Evolutionary conservation across 139 green algal genomes (phyloP).

Genomic region (Chlorella vulgaris): DNA sequence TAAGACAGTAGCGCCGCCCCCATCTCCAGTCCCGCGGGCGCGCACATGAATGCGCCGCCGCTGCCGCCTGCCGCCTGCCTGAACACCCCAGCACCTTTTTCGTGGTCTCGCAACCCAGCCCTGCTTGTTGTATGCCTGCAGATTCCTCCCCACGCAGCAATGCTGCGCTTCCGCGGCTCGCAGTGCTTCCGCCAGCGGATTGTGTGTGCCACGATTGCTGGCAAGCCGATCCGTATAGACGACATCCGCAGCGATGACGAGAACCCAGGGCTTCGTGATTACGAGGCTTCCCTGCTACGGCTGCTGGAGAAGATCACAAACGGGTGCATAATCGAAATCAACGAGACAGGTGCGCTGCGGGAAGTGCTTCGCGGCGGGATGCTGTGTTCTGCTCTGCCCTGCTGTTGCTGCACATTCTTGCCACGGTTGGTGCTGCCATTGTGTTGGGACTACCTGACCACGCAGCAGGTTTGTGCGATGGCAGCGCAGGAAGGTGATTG

Average conservation of each 20-base stretch:
- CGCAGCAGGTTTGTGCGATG: too few species aligned
- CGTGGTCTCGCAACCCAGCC: too few species aligned
- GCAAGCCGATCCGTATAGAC: constrained; percentile 86
- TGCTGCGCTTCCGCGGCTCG: constrained; percentile 79
- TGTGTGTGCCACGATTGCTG: constrained; percentile 81
- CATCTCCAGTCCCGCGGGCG: too few species aligned
- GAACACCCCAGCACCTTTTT: background rate
- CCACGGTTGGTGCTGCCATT: too few species aligned
- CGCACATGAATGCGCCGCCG: background rate
- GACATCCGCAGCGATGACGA: constrained; percentile 84
- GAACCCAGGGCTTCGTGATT: constrained; percentile 83
- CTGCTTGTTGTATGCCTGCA: background rate
- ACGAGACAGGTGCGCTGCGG: constrained; percentile 85
- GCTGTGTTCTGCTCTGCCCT: too few species aligned
- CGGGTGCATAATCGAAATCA: constrained; percentile 95
- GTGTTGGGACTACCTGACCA: too few species aligned
- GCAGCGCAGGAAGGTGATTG: too few species aligned
- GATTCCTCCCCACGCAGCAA: background rate
- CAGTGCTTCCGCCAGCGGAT: constrained; percentile 85
- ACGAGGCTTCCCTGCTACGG: constrained; percentile 92
- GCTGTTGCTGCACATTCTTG: background rate
- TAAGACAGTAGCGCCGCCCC: too few species aligned
- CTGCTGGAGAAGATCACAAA: constrained; percentile 97
- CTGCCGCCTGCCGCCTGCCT: background rate
- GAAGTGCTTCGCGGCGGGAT: too few species aligned